Evolutionary conservation across 371 early-diverging fungal genomes (phyloP), one percentile per base, ranked within the genome.

Genomic region (Funneliformis caledonium): DNA sequence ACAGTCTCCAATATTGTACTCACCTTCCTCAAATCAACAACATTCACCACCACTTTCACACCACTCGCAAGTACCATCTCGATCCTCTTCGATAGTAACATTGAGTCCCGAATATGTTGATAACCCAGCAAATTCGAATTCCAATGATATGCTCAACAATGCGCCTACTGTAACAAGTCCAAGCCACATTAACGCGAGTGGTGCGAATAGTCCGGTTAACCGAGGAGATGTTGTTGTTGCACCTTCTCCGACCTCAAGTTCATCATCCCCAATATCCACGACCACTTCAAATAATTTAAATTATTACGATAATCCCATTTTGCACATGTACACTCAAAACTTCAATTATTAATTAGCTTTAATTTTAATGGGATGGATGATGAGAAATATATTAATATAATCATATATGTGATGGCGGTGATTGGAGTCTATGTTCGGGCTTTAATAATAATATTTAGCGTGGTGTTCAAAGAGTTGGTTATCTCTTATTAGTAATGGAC

Each of bases 1-100:
- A n/a, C 70, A 79, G 16, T 70, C 79, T 10, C 70, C 79, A 56
- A 60, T 70, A 69, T 12, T 70, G 7, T 78, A 56, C 33, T 77
- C 78, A 61, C 47, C 67, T 56, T 69, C 68, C 3, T 31, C 59
- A 11, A 43, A 68, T 26, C 62, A 60, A 45, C 65, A 64, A 31
- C 65, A 64, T 31, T 64, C 74, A 22, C 47, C 69, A 10, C 69
- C 78, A 26, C 37, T n/a, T 4, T 48, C 62, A 50, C 79, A 48
- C 56, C 68, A 78, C n/a, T 56, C 47, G 33, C 77, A 77, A 56
- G 69, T 68, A 56, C 79, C 37, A 14, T 79, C 79, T 0, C 79
- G 70, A 22, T 45, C 70, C 12, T 64, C 79, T 47, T 22, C 79
- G 14, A 79, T 79, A 70, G 70, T n/a, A n/a, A n/a, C 72, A 26